These are phyloP conservation scores for Cordyceps sp. DNA, from an alignment of 2,329 filamentous ascomycete genomes.

Conservation along the genomic window DNA sequence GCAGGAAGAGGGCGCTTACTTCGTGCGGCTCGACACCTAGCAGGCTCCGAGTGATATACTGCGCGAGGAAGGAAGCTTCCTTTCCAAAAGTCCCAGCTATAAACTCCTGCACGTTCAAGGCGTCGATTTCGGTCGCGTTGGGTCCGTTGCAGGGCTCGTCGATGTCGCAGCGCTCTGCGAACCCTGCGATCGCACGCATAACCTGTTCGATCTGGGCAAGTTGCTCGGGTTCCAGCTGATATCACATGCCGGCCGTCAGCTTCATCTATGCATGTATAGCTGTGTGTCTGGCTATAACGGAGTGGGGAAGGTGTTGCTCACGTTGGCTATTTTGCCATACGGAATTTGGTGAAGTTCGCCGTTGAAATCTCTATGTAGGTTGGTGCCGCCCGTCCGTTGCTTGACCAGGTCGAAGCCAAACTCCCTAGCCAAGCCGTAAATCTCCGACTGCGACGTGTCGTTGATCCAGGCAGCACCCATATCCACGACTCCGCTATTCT, in stretches of 20 bases:
- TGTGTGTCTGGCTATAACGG: too few relatives aligned
- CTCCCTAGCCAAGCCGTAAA: neutral
- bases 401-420: neutral
- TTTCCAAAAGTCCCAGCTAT: neutral
- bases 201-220: neutral
- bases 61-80: neutral
- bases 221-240: neutral
- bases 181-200: neutral
- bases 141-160: neutral
- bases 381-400: neutral
- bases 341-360: neutral
- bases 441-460: constrained; percentile 15
- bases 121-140: neutral
- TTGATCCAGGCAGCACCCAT: constrained; percentile 45
- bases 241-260: neutral
- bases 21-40: neutral
- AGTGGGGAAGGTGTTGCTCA: too few relatives aligned
- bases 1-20: neutral
- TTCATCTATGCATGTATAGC: neutral
- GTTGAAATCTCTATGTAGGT: neutral
- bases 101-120: neutral
- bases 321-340: neutral
- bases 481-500: constrained; percentile 24
- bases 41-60: neutral
- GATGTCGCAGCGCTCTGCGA: neutral